Evolutionary conservation across 306 rosid species (phyloP), one percentile per base, ranked within the genome.

Genomic region (Fragaria iinumae): DNA sequence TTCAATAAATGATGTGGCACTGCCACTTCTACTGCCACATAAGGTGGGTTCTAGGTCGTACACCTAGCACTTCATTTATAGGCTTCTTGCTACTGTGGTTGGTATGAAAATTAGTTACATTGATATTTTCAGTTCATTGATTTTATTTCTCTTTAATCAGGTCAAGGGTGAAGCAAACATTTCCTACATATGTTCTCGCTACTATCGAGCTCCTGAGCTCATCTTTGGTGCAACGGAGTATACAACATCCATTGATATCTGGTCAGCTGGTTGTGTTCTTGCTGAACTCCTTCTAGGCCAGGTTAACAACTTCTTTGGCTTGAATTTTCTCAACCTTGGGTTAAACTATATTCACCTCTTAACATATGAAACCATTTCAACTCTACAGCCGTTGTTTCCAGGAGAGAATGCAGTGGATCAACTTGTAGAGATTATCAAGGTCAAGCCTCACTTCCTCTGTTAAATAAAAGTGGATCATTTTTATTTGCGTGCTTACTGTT

Each of bases 241-340:
- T 78, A 87, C 97, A 79, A 84, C 96, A 69, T 90, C 96, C 59
- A 85, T 94, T 36, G 98, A 94, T 78, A 90, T 94, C 60, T 92
- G 98, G 98, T 94, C 98, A 71, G 97, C 98, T 89, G 98, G 98
- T 79, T 94, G 98, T 85, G 98, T 90, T 69, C 97, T 94, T 72
- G 98, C 98, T 1, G 97, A 94, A 88, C 96, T 94, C 81, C 97
- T 94, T 83, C 81, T 92, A 49, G 97, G 97, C 80, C 93, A 90
- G 97, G 98, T 94, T 78, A 67, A 75, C 79, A 38, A 77, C 68
- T 71, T 67, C 60, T 47, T 27, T 70, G 71, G 78, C 32, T 69
- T 69, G 49, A 72, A 8, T 72, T 34, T 82, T 62, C 38, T 63
- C 70, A 53, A 48, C 76, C n/a, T 7, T 65, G 32, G 45, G 43